phyloP scores from a whole-genome alignment of 116 monocot species.

The Trichopus zeylanicus region DNA sequence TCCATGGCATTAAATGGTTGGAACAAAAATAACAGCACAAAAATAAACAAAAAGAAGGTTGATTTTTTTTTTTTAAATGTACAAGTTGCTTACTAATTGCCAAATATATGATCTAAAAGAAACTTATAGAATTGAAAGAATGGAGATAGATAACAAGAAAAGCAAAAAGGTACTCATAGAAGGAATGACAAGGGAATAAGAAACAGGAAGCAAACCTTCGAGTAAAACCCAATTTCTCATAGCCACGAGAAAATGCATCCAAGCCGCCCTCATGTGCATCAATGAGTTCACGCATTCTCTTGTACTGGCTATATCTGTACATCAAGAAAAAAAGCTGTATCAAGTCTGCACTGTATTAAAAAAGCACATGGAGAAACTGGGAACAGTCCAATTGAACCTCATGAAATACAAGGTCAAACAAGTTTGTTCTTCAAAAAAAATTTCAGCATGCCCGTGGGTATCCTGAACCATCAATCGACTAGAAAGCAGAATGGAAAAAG shows the following conservation, averaged over 20 bases:
- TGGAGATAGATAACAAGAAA: too few relatives aligned
- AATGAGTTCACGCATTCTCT: constrained; percentile 57
- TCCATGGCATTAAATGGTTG: too few relatives aligned
- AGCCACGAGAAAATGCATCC: constrained; percentile 95
- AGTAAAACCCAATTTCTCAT: constrained; percentile 89
- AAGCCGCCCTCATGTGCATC: constrained; percentile 86
- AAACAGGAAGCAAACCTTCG: constrained; percentile 32
- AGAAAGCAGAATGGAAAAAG: not conserved
- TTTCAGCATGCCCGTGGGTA: too few relatives aligned
- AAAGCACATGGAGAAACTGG: too few relatives aligned
- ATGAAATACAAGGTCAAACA: not conserved
- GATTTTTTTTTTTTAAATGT: too few relatives aligned
- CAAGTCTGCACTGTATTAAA: too few relatives aligned
- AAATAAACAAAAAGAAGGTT: too few relatives aligned
- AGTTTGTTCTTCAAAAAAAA: not conserved
- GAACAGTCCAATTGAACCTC: not conserved
- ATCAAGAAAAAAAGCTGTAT: not conserved
- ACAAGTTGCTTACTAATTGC: too few relatives aligned
- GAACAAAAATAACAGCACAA: too few relatives aligned
- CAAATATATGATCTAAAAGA: too few relatives aligned
- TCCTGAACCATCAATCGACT: not conserved
- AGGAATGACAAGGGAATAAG: not conserved
- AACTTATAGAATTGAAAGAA: too few relatives aligned
- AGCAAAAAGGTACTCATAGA: not conserved
- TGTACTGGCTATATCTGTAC: constrained; percentile 76